Base-by-base conservation (phyloP, 2,329 filamentous ascomycete genomes). In the Aspergillus thermomutatus region DNA sequence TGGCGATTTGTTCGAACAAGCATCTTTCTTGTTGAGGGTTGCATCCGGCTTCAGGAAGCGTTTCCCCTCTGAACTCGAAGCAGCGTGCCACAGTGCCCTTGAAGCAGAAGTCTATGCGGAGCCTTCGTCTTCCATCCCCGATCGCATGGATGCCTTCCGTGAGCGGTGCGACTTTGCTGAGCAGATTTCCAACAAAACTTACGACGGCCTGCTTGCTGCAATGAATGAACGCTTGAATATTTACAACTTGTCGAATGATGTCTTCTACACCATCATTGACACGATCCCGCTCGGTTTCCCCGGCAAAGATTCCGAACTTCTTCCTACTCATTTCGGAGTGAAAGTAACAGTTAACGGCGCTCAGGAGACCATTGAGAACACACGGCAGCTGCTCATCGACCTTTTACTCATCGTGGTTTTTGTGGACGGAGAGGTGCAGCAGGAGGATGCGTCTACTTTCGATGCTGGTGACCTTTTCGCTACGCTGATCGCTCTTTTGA, bases 321-420 rank as follows among this genome's bases (percentile, higher is more conserved):
- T 70, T 67, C 80, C 66, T 75, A 91, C 90, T 0, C 83, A 87
- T 46, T 92, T 93, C 69, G 93, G 93, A 19, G 84, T 86, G 43
- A 90, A 86, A 63, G 77, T 92, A 1, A 79, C 92, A 14, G 83
- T 96, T 10, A 87, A 87, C 59, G 88, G 91, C 6, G 86, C 90
- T 0, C 89, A 93, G 67, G 92, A 97, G 69, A 88, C 84, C 11
- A 83, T 94, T 6, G 82, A 88, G 51, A 75, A 90, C 31, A 88
- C 89, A 58, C 87, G 87, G 75, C 85, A 85, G 58, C 80, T 94
- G 8, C 85, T 95, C 51, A 86, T 95, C 60, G 91, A 93, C 67
- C 84, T 97, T 56, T 78, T 97, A 2, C 82, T 94, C 2, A 81
- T 99, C 6, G 80, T 96, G 17, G 83, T 94, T 9, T 92, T 97